Conservation (phyloP, 2,329 filamentous ascomycete genomes). For the Akanthomyces dipterigenus region DNA sequence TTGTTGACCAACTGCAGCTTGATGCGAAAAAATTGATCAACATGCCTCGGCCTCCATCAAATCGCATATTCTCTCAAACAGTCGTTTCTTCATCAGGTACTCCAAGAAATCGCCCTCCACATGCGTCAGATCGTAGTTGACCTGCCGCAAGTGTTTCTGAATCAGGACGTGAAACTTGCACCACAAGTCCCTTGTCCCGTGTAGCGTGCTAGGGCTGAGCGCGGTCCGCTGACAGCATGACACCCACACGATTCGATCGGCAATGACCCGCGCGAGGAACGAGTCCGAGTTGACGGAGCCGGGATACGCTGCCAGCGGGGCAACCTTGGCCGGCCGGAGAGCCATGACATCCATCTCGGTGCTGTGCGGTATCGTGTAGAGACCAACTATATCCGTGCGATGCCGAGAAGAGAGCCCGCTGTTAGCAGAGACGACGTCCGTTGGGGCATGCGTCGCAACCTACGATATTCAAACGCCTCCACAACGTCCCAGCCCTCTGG, state of each 20-base stretch:
- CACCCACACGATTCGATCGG: conserved; percentile 7
- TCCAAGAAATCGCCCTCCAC: not conserved
- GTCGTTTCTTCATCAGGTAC: conserved; percentile 1
- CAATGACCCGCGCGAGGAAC: conserved; percentile 7
- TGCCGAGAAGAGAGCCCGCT: too few species aligned
- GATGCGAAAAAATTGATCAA: not conserved
- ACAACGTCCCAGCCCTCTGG: conserved; percentile 6
- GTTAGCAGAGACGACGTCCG: not conserved
- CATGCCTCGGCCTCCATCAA: conserved; percentile 11
- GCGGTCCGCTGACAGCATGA: not conserved
- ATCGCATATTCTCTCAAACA: conserved; percentile 9
- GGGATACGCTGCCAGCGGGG: not conserved
- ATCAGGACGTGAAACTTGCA: not conserved
- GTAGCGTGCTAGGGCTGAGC: not conserved
- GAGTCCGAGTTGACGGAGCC: conserved; percentile 6
- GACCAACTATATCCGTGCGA: not conserved
- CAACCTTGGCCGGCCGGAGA: not conserved
- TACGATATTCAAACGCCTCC: conserved; percentile 9
- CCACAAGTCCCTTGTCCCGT: not conserved
- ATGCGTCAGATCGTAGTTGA: conserved; percentile 4
- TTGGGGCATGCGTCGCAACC: not conserved
- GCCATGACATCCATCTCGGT: not conserved
- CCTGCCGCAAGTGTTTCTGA: not conserved
- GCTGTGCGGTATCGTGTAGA: not conserved
- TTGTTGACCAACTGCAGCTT: not conserved